Percentiles rank a stretch among this genome's conserved stretches.
Evolutionary conservation across 371 early-diverging fungal species (phyloP).

Genomic region (Rhizopus stolonifer): DNA sequence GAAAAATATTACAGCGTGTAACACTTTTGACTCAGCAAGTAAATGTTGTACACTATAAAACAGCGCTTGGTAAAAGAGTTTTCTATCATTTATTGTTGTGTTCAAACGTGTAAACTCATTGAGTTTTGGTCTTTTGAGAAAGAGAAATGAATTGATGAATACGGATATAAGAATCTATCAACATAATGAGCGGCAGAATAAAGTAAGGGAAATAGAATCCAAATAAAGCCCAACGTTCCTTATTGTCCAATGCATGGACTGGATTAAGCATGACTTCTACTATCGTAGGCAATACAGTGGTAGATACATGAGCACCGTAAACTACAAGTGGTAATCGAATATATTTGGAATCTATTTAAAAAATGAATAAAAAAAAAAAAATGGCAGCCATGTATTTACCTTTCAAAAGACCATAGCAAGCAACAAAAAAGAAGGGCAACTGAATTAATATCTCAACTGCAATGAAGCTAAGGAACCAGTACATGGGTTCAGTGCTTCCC

Average conservation of each 20-base stretch:
- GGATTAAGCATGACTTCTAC: conserved; percentile 47
- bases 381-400: too few species aligned
- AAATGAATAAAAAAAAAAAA: too few species aligned
- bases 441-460: conserved; percentile 60
- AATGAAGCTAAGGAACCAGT: conserved; percentile 61
- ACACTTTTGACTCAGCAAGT: not conserved
- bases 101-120: too few species aligned
- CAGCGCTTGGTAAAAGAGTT: too few species aligned
- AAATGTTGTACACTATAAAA: too few species aligned
- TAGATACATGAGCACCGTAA: conserved; percentile 65
- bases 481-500: conserved; percentile 27
- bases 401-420: conserved; percentile 47
- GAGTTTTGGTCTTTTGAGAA: not conserved
- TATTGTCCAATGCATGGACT: conserved; percentile 23
- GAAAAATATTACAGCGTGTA: not conserved
- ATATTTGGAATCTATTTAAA: conserved; percentile 20
- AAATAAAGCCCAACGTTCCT: conserved; percentile 39
- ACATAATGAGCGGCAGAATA: conserved; percentile 52
- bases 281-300: conserved; percentile 58
- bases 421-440: conserved; percentile 67
- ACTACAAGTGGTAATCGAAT: conserved; percentile 50
- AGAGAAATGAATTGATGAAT: conserved; percentile 15
- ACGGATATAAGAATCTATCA: conserved; percentile 41
- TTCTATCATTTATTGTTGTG: too few species aligned
- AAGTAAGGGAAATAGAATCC: conserved; percentile 62